phyloP scores from a whole-genome alignment of 2,329 filamentous ascomycete species.

The Fusarium sp. region DNA sequence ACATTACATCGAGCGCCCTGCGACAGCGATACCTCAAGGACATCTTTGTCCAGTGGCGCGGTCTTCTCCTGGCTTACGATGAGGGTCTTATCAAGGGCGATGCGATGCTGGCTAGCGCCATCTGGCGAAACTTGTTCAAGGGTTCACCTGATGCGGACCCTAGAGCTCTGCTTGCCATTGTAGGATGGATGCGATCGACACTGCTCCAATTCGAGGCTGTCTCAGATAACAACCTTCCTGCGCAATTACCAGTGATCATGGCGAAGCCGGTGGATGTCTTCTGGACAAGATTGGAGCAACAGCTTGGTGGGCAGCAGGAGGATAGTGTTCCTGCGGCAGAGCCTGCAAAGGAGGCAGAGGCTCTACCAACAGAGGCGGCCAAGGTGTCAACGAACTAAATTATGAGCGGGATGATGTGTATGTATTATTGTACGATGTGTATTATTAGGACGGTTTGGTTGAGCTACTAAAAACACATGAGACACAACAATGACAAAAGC shows the following conservation, averaged over 20 bases:
- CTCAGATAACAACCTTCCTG: slow-evolving; percentile 56
- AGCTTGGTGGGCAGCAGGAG: slow-evolving; percentile 52
- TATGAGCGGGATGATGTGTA: slow-evolving; percentile 34
- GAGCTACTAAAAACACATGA: not conserved
- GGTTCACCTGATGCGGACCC: slow-evolving; percentile 66
- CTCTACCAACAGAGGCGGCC: slow-evolving; percentile 15
- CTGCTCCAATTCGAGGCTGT: slow-evolving; percentile 62
- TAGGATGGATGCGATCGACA: slow-evolving; percentile 65
- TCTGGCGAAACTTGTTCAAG: slow-evolving; percentile 96
- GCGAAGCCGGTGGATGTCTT: slow-evolving; percentile 56
- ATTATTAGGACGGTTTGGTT: slow-evolving; percentile 5
- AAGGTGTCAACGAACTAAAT: slow-evolving; percentile 41
- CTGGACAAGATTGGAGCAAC: slow-evolving; percentile 56
- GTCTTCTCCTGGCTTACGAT: slow-evolving; percentile 84
- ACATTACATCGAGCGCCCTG: slow-evolving; percentile 68
- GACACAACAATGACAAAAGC: not conserved
- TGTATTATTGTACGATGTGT: slow-evolving; percentile 28
- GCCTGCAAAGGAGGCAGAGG: slow-evolving; percentile 33
- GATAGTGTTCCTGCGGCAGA: slow-evolving; percentile 25
- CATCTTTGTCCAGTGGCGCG: slow-evolving; percentile 92
- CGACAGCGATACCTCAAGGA: slow-evolving; percentile 82
- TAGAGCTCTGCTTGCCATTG: slow-evolving; percentile 63
- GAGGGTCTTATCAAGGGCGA: slow-evolving; percentile 83
- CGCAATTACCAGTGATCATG: slow-evolving; percentile 50
- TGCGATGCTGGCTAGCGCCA: slow-evolving; percentile 79